Conservation (phyloP, 2,329 filamentous ascomycete species). For the Arthrobotrys sphaeroides region DNA sequence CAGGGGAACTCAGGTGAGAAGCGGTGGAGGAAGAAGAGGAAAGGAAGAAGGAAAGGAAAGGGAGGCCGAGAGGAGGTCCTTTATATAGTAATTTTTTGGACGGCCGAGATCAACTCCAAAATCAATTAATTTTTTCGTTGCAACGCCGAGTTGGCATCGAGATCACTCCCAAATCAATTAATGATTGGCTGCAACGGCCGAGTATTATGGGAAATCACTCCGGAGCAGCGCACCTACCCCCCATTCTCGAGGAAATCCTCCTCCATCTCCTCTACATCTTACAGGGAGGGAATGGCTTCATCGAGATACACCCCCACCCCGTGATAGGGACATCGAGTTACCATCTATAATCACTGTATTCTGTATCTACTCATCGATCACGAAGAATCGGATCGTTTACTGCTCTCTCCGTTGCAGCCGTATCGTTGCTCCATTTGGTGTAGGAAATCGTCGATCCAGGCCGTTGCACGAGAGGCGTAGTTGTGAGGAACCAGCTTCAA, state of each 20-base stretch:
- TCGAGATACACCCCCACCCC: not conserved
- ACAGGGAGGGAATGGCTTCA: not conserved
- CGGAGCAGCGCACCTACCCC: not conserved
- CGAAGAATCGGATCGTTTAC: not conserved
- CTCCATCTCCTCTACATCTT: not conserved
- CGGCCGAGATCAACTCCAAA: not conserved
- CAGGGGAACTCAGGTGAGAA: not conserved
- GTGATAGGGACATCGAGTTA: not conserved
- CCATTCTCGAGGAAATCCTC: not conserved
- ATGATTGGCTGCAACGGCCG: too few species aligned
- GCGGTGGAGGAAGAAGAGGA: slow-evolving; percentile 17
- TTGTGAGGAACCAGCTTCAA: too few species aligned
- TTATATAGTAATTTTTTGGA: slow-evolving; percentile 9
- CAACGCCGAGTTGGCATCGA: too few species aligned
- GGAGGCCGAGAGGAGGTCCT: not conserved
- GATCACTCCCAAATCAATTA: not conserved
- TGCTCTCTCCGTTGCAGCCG: not conserved
- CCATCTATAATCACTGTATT: not conserved
- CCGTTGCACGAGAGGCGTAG: not conserved
- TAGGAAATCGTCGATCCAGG: not conserved
- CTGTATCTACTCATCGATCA: not conserved
- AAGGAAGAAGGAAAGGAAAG: not conserved
- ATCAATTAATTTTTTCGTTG: not conserved
- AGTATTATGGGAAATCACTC: too few species aligned
- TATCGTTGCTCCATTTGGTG: not conserved